A percentile compares a stretch with the other conserved stretches of the same genome.
phyloP scores from a whole-genome alignment of 129 eudicot species.

The Flaveria linearis region DNA sequence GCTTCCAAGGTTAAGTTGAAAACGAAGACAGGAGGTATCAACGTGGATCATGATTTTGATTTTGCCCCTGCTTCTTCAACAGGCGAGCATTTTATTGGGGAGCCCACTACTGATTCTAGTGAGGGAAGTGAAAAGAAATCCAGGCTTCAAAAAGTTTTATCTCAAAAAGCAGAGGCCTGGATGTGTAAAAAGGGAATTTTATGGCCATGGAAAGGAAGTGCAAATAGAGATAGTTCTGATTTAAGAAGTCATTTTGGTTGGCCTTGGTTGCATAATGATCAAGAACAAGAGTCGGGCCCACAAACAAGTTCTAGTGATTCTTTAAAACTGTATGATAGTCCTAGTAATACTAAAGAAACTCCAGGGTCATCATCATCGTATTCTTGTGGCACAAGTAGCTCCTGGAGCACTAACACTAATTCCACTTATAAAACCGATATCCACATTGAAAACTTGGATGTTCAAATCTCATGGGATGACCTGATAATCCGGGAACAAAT shows the following conservation, averaged over 20 bases:
- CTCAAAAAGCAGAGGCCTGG: conserved; percentile 76
- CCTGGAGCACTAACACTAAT: conserved; percentile 56
- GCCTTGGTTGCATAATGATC: conserved; percentile 62
- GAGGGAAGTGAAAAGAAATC: background rate
- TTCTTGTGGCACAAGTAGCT: conserved; percentile 66
- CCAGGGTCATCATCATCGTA: conserved; percentile 59
- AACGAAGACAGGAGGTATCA: background rate
- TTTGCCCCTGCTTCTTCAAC: too few relatives aligned
- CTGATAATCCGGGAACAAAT: conserved; percentile 71
- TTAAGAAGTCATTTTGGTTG: conserved; percentile 18
- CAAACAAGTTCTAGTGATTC: conserved; percentile 23
- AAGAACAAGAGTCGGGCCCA: conserved; percentile 40
- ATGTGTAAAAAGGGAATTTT: conserved; percentile 55
- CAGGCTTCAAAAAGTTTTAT: conserved; percentile 1
- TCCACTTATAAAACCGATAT: conserved; percentile 50
- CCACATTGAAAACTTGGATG: conserved; percentile 59
- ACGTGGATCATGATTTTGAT: background rate
- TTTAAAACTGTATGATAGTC: conserved; percentile 35
- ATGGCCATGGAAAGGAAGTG: conserved; percentile 81
- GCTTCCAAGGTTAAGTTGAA: too few relatives aligned
- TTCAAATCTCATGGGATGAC: conserved; percentile 82
- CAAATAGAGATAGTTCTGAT: background rate
- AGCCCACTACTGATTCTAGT: too few relatives aligned
- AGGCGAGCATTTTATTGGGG: too few relatives aligned
- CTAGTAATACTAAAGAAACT: conserved; percentile 47